These are phyloP conservation scores for Neoscytalidium dimidiatum DNA, from an alignment of 2,329 filamentous ascomycete species.

Conservation along the genomic window DNA sequence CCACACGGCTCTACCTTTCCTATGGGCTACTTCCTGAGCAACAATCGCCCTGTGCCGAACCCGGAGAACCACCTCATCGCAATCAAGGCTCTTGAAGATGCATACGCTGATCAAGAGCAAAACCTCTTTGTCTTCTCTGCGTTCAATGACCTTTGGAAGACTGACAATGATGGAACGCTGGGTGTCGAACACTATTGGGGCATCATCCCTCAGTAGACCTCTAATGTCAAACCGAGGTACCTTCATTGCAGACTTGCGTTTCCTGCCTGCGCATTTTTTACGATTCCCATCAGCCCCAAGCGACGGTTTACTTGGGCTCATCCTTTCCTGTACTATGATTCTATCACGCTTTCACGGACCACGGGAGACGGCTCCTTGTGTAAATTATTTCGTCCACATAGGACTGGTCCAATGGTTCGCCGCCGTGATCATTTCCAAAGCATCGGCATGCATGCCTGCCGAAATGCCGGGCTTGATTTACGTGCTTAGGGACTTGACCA, in stretches of 20 bases:
- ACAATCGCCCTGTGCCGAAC: conserved; percentile 70
- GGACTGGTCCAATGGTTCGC: neutral
- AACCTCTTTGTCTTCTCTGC: conserved; percentile 72
- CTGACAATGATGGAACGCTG: conserved; percentile 61
- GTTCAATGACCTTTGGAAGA: conserved; percentile 81
- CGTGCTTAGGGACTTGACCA: neutral
- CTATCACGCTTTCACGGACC: neutral
- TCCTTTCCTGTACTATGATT: neutral
- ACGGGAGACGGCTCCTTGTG: neutral
- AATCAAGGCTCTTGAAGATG: conserved; percentile 43
- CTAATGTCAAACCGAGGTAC: neutral
- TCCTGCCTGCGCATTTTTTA: neutral
- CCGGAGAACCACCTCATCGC: conserved; percentile 67
- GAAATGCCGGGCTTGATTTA: neutral
- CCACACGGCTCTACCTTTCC: conserved; percentile 62
- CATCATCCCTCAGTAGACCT: conserved; percentile 38
- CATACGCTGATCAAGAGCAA: neutral
- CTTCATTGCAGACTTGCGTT: too few relatives aligned
- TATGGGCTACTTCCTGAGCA: conserved; percentile 41
- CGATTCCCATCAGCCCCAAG: neutral
- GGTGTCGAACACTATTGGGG: conserved; percentile 80
- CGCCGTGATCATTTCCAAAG: neutral
- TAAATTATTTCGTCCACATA: neutral
- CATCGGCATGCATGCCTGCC: neutral
- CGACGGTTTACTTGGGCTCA: neutral